Base-by-base conservation (phyloP, 176 grass and related monocot genomes). In the Oryza rufipogon region DNA sequence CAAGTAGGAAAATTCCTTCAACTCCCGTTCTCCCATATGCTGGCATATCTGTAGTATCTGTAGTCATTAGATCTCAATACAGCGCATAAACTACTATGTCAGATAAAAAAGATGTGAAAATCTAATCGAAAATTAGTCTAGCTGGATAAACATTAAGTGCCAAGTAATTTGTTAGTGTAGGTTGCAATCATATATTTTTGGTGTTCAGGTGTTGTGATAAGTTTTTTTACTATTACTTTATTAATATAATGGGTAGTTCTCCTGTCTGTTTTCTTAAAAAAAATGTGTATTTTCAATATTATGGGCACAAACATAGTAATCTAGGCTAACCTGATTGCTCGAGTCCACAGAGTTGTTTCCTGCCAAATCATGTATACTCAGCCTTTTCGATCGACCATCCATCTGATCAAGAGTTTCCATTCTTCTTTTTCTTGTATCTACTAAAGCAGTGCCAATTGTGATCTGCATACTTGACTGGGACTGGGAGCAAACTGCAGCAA, bases 351-450 rank as follows among this genome's bases (percentile, higher is more conserved):
- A 63, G 26, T 22, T 56, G 4, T 56, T 11, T 49, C 63, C 36
- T 12, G 6, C 61, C 11, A 79, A 32, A 69, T 51, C 64, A 11
- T 64, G 5, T 0, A 15, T 19, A 10, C 12, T 80, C 26, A 48
- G 69, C 39, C 23, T 83, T 74, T 75, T 90, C 78, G 0, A 34
- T 1, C 75, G 4, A 23, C 58, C 58, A 34, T 33, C 64, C 3
- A 14, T 64, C 74, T 30, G 30, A 4, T 13, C 4, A 51, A 11
- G 20, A 42, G 56, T 52, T 7, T 74, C 48, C 3, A 44, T 75
- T 51, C n/a, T 75, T 48, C 84, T 74, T 32, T 90, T 87, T 5
- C 84, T 87, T 14, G 84, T 48, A 15, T 63, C 80, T 1, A 6
- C 39, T 22, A 17, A 74, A 64, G 75, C 48, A 16, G 80, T 33